Evolutionary conservation across 2,329 filamentous ascomycete species (phyloP), one percentile per base, ranked within the genome.

Genomic region (Xylariales sp.): DNA sequence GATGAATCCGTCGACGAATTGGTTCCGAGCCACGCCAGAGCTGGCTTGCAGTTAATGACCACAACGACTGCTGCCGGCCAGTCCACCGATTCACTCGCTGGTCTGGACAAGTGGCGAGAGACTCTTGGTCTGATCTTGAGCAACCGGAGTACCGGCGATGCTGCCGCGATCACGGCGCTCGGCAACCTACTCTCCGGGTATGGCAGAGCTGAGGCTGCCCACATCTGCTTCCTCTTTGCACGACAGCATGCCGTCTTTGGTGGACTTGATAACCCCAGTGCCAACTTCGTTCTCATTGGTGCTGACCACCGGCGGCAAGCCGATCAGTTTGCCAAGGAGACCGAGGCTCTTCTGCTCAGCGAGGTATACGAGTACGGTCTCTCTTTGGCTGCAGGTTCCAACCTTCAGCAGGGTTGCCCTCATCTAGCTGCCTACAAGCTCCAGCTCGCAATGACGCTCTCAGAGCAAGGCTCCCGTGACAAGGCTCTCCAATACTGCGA

Each of bases 1-100:
- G 90, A 96, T 47, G 93, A 98, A 51, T 94, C 89, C 48, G 83
- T 97, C 13, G 93, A 98, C 58, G 90, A 97, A 60, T 81, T 98
- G 39, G 93, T 98, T 1, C 90, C 93, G 5, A 83, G 85, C 3
- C 95, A 94, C 48, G 93, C 93, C 14, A 80, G 94, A 29, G 90
- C 91, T 42, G 93, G 93, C 2, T 80, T 96, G 49, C 88, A 95
- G 58, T 84, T 98, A 66, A 76, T 98, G 48, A 90, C 85, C 45
- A 88, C 82, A n/a, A 73, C 78, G 4, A 71, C 80, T 40, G 69
- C 76, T 6, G 65, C 71, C 6, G 77, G 74, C 3, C 64, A 78
- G 21, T 71, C 80, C 1, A 83, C 81, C 47, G 88, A 93, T 58
- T 82, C 83, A 1, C 70, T 91, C 5, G 85, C 88, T 52, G 93